Evolutionary conservation across 2,329 filamentous ascomycete species (phyloP), one percentile per base, ranked within the genome.

Genomic region (Microdochium bolleyi): DNA sequence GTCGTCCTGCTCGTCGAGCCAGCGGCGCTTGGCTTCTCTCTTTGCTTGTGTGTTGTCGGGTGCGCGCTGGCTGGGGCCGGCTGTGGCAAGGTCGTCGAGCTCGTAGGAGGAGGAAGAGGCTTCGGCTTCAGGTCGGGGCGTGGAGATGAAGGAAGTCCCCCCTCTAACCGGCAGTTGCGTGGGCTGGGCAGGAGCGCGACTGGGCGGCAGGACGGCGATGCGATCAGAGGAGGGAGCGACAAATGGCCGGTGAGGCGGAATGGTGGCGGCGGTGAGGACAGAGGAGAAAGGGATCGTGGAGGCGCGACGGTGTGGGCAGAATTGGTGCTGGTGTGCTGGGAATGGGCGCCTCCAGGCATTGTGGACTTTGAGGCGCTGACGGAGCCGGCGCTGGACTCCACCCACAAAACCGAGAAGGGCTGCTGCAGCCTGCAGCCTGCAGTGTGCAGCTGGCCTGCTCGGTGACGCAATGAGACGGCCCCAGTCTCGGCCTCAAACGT

Each of bases 1-100:
- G 67, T 90, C 89, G 83, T 88, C 85, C 60, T 78, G 81, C 61
- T 85, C 77, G 62, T 88, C 82, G 63, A 92, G 84, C 78, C 82
- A 81, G 65, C 76, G 75, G 68, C 83, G 79, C 76, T 91, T 91
- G 68, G 79, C 75, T 60, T 72, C 70, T 64, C 77, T 73, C 69
- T 80, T 84, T 21, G 65, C 60, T 22, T 46, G 41, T 30, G 27
- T 30, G 27, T 30, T 30, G 41, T 3, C 8, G n/a, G 14, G 19
- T 21, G 16, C 22, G 41, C n/a, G n/a, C n/a, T n/a, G n/a, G n/a
- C 19, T 19, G 41, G 7, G 41, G 41, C 13, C 41, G 41, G 41
- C n/a, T 4, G 14, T 16, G 41, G 14, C 19, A 21, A 46, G 16
- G 16, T 46, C 16, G 41, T 24, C 41, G 41, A 46, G 41, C 41